Percentiles rank a stretch among this genome's conserved stretches.
phyloP scores from a whole-genome alignment of 306 rosid species.

The Lathyrus tuberosus region DNA sequence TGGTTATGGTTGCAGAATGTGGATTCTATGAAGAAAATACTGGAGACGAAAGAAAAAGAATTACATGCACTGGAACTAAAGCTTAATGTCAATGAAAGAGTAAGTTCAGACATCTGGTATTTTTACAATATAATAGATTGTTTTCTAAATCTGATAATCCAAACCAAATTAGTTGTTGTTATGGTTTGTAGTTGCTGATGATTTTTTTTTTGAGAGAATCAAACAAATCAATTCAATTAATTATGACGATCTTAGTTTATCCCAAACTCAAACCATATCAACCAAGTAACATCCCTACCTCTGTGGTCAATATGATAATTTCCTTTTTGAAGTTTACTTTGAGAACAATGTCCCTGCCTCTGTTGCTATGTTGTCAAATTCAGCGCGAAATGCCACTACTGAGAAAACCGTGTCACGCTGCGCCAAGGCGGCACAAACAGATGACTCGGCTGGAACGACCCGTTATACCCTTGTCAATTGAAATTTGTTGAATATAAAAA shows the following conservation, averaged over 20 bases:
- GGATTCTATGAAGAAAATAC: conserved; percentile 41
- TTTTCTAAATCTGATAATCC: neutral
- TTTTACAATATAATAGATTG: conserved; percentile 14
- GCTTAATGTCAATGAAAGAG: conserved; percentile 74
- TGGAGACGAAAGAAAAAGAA: conserved; percentile 65
- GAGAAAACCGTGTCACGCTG: no score
- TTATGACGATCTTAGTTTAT: neutral
- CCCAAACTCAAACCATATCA: neutral
- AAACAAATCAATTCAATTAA: neutral
- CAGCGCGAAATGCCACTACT: no score
- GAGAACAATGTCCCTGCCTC: neutral
- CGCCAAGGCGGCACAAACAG: no score
- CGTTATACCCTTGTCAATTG: no score
- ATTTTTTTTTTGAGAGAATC: neutral
- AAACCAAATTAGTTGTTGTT: neutral
- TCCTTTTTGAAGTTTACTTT: neutral
- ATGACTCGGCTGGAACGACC: no score
- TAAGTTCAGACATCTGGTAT: conserved; percentile 44
- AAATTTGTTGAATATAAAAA: no score
- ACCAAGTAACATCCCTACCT: neutral
- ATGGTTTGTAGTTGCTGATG: conserved; percentile 8
- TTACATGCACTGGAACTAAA: conserved; percentile 61
- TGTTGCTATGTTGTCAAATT: no score
- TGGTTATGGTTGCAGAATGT: conserved; percentile 61
- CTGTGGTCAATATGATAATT: conserved; percentile 5